Base-by-base conservation (phyloP, 208 protist genomes). In the Blastocrithidia nonstop region DNA sequence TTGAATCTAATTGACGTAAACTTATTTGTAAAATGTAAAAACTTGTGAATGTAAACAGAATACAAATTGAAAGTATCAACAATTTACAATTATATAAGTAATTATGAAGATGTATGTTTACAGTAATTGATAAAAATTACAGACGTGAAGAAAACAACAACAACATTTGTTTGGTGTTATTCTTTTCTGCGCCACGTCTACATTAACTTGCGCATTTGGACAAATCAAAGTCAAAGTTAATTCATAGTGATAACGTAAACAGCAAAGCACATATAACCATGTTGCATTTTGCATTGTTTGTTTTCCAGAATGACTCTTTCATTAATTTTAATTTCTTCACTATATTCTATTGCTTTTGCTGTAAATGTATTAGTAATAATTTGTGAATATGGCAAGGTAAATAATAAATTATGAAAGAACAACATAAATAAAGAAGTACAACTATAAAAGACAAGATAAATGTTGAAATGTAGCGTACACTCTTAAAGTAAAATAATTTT, bases 121-220 rank as follows among this genome's bases (percentile, higher is more conserved):
- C 29, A 35, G n/a, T n/a, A n/a, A n/a, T n/a, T n/a, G n/a, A n/a
- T n/a, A n/a, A n/a, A n/a, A n/a, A n/a, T n/a, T n/a, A n/a, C n/a
- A n/a, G n/a, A n/a, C n/a, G n/a, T n/a, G n/a, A n/a, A n/a, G n/a
- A 42, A 42, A 32, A 42, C 11, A 29, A 4, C 25, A 42, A 42
- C 37, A 22, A 1, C 1, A 42, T 25, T n/a, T n/a, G n/a, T n/a
- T 42, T 42, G 15, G 5, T 13, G 25, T n/a, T 25, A 9, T 24
- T 42, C n/a, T n/a, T n/a, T n/a, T n/a, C n/a, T n/a, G n/a, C n/a
- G n/a, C n/a, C n/a, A n/a, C n/a, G n/a, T 42, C 6, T n/a, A 22
- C n/a, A 42, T 42, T 3, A 42, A 4, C n/a, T 42, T 15, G 36
- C 11, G 36, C 26, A 42, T 15, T 22, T 42, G 2, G 20, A 41